Base-by-base conservation (phyloP, 768 basidiomycete species). In the Xerocomellus dryophilus region DNA sequence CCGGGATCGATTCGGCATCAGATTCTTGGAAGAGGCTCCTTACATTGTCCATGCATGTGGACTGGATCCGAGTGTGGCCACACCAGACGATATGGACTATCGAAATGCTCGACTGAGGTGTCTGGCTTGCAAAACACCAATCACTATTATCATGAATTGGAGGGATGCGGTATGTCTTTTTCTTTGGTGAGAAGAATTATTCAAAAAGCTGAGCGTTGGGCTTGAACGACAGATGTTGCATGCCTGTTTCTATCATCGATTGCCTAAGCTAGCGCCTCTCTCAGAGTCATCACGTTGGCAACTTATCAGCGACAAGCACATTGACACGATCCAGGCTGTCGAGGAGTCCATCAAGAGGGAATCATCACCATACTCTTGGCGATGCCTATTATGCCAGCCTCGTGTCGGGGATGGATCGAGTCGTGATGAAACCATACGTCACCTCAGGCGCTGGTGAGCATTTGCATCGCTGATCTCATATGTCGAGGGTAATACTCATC, bases 41-140 rank as follows among this genome's bases (percentile, higher is more conserved):
- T 38, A 49, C 12, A 48, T 59, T 14, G 27, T 59, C 5, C 32
- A 12, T 29, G 14, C 39, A 11, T 57, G 54, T 31, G 58, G 50
- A 2, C 12, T 59, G 21, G 50, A 57, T 32, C 58, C 55, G 6
- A 38, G 27, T 9, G 35, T 52, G 15, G 57, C 59, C 15, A 61
- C 50, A 2, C 21, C 11, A 4, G 57, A 51, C 8, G 53, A 59
- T 15, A 59, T 61, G 59, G 53, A 59, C 20, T 35, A 12, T 7
- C 46, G 27, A 20, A 43, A 59, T 40, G 47, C 40, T 42, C 50
- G 53, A 23, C 11, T 61, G 17, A 42, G 0, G 4, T 61, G 59
- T 20, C 14, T 46, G 10, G 17, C 10, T 38, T 62, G 61, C 18
- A 2, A 0, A 1, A 11, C 29, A 29, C 2, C 29, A 10, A 29